Evolutionary conservation across 805 yeast species (phyloP).

Genomic region (Starmerella apicola): DNA sequence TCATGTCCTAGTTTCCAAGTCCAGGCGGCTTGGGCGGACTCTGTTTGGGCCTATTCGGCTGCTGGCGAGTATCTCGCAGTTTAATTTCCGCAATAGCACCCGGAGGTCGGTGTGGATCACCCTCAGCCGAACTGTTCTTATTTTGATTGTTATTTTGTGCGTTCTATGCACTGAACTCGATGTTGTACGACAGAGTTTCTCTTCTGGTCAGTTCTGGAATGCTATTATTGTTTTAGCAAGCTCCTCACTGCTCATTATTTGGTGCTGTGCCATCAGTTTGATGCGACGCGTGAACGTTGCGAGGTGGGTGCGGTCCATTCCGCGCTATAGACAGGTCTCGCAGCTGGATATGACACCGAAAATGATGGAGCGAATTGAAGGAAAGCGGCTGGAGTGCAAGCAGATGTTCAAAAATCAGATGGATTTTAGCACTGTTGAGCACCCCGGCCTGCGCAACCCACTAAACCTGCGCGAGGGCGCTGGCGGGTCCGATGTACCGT

Average conservation of each 20-base stretch:
- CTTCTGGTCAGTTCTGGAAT: constrained; percentile 58
- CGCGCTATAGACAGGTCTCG: constrained; percentile 62
- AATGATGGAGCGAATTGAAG: constrained; percentile 32
- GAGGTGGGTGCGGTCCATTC: constrained; percentile 58
- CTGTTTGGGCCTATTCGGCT: background rate
- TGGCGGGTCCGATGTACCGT: constrained; percentile 19
- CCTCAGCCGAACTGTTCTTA: constrained; percentile 12
- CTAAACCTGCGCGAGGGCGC: background rate
- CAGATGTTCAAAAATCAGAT: constrained; percentile 11
- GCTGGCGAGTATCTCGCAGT: background rate
- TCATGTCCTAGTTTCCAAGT: background rate
- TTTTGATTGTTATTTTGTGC: constrained; percentile 32
- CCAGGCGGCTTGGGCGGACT: background rate
- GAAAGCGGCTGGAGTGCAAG: constrained; percentile 27
- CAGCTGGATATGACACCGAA: constrained; percentile 45
- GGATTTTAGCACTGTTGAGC: constrained; percentile 13
- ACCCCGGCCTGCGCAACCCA: constrained; percentile 21
- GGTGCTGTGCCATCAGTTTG: constrained; percentile 40
- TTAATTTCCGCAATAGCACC: background rate
- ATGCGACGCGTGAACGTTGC: constrained; percentile 48
- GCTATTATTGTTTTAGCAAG: constrained; percentile 69
- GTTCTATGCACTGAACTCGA: constrained; percentile 69
- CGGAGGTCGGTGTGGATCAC: background rate
- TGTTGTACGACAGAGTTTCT: constrained; percentile 50
- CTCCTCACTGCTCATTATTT: constrained; percentile 45